These are phyloP conservation scores for Aspergillus sp. DNA, from an alignment of 2,329 filamentous ascomycete species.

Conservation along the genomic window DNA sequence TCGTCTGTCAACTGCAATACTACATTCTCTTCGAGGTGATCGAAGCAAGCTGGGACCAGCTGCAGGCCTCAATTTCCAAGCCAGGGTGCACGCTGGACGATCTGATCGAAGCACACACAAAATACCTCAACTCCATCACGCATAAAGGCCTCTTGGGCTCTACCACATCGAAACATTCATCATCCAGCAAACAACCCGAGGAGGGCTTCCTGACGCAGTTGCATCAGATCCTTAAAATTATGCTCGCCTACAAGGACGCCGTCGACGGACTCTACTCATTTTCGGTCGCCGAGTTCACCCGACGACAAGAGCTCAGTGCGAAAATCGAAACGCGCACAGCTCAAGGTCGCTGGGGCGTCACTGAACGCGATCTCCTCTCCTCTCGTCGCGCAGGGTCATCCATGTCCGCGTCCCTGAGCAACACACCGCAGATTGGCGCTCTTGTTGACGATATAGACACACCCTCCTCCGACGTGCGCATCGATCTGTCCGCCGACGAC, in stretches of 20 bases:
- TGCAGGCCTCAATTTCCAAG: conserved; percentile 77
- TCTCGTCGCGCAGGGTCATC: conserved; percentile 29
- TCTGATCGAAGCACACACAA: conserved; percentile 84
- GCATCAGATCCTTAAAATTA: conserved; percentile 86
- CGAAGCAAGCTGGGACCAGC: conserved; percentile 88
- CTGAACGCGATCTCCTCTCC: conserved; percentile 50
- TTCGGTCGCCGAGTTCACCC: conserved; percentile 90
- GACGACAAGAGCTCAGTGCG: conserved; percentile 79
- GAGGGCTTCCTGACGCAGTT: conserved; percentile 86
- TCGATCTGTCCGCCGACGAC: conserved; percentile 45
- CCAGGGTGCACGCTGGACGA: conserved; percentile 92
- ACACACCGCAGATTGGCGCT: conserved; percentile 24
- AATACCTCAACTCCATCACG: conserved; percentile 90
- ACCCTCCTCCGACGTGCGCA: conserved; percentile 39
- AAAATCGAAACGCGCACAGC: conserved; percentile 65
- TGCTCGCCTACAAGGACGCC: conserved; percentile 89
- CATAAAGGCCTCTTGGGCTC: conserved; percentile 91
- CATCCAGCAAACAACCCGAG: conserved; percentile 51
- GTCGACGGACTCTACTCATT: conserved; percentile 94
- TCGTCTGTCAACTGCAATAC: conserved; percentile 94
- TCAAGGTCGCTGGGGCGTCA: conserved; percentile 63
- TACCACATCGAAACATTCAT: conserved; percentile 35
- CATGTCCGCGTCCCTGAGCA: conserved; percentile 22
- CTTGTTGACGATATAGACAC: conserved; percentile 28
- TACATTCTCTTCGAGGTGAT: conserved; percentile 99